Percentiles rank a stretch among this genome's conserved stretches.
phyloP scores from a whole-genome alignment of 345 rosid species.

The Salix koriyanagi region DNA sequence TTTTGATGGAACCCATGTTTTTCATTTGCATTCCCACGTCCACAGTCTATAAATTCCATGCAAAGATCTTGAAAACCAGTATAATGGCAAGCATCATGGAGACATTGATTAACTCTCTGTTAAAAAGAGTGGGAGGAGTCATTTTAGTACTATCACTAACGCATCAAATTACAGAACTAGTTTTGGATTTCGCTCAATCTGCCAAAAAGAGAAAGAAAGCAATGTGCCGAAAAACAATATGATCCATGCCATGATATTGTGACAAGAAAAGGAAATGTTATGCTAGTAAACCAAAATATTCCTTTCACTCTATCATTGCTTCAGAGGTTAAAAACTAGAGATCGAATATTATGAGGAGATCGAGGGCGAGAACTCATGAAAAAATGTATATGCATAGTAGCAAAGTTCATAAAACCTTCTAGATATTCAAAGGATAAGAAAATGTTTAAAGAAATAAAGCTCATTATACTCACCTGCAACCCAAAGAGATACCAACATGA shows the following conservation, averaged over 20 bases:
- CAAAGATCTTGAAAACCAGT: neutral
- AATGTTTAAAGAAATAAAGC: neutral
- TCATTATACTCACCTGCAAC: slow-evolving; percentile 49
- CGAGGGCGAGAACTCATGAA: neutral
- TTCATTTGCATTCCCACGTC: slow-evolving; percentile 19
- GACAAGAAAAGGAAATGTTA: neutral
- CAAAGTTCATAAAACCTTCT: neutral
- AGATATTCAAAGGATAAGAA: neutral
- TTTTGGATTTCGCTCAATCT: neutral
- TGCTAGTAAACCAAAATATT: neutral
- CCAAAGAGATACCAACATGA: slow-evolving; percentile 88
- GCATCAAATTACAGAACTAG: neutral
- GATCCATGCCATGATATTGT: neutral
- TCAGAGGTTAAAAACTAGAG: neutral
- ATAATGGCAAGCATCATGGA: slow-evolving; percentile 52
- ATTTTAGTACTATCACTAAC: neutral
- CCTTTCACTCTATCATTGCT: neutral
- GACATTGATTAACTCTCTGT: slow-evolving; percentile 91
- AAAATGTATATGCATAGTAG: neutral
- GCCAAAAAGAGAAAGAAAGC: neutral
- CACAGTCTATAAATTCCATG: slow-evolving; percentile 46
- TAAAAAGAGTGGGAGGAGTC: neutral
- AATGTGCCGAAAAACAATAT: neutral
- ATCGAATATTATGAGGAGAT: neutral
- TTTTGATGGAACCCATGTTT: fast-evolving